A percentile compares a stretch with the other conserved stretches of the same genome.
phyloP scores from a whole-genome alignment of 169 alveolate genomes.

The Babesia microti region DNA sequence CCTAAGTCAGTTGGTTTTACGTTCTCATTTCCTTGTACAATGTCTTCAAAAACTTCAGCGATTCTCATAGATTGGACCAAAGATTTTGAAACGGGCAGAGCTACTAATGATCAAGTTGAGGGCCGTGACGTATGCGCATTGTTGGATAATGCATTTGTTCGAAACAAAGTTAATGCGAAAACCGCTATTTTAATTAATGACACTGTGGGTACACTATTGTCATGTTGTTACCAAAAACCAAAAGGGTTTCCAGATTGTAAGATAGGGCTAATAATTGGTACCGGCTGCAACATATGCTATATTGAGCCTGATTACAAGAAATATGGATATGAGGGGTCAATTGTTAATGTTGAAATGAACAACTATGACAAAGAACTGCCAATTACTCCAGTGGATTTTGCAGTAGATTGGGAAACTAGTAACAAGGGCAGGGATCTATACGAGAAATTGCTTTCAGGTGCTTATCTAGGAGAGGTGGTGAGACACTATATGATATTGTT shows the following conservation, averaged over 20 bases:
- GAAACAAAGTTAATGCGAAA: slow-evolving; percentile 60
- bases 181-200: slow-evolving; percentile 70
- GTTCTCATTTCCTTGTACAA: slow-evolving; percentile 71
- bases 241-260: slow-evolving; percentile 58
- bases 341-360: slow-evolving; percentile 77
- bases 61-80: slow-evolving; percentile 77
- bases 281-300: slow-evolving; percentile 77
- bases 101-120: slow-evolving; percentile 74
- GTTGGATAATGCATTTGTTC: slow-evolving; percentile 65
- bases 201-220: slow-evolving; percentile 79
- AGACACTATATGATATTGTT: slow-evolving; percentile 58
- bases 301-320: slow-evolving; percentile 66
- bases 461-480: slow-evolving; percentile 76
- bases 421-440: slow-evolving; percentile 70
- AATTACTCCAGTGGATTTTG: slow-evolving; percentile 64
- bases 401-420: slow-evolving; percentile 63
- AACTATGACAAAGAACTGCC: slow-evolving; percentile 75
- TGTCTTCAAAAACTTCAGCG: slow-evolving; percentile 53
- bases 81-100: slow-evolving; percentile 81
- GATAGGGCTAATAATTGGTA: slow-evolving; percentile 75
- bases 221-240: slow-evolving; percentile 73
- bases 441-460: slow-evolving; percentile 78
- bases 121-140: slow-evolving; percentile 77
- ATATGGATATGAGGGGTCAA: slow-evolving; percentile 68
- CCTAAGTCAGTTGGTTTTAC: slow-evolving; percentile 65